Evolutionary conservation across 306 rosid genomes (phyloP).

Genomic region (Neltuma alba): DNA sequence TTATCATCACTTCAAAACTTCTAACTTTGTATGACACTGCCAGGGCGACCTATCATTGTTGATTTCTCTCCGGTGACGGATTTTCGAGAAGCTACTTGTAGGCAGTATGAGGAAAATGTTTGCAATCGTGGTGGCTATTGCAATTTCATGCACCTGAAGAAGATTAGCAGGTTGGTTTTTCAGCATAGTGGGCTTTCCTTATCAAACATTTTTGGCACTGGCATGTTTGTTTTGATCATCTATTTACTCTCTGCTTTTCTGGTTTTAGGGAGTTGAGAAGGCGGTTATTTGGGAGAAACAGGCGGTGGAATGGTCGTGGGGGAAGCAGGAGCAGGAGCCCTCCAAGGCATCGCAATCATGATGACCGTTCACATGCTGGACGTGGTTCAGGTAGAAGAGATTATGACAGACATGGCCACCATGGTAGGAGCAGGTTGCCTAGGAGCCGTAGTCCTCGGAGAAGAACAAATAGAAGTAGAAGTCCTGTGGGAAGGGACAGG

Average conservation of each 20-base stretch:
- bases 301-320: slow-evolving; percentile 67
- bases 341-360: slow-evolving; percentile 70
- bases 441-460: slow-evolving; percentile 96
- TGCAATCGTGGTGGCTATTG: slow-evolving; percentile 99
- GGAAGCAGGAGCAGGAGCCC: slow-evolving; percentile 92
- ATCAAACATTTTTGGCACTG: not conserved
- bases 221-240: not conserved
- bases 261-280: slow-evolving; percentile 84
- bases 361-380: slow-evolving; percentile 72
- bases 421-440: slow-evolving; percentile 68
- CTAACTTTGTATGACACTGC: slow-evolving; percentile 21
- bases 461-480: slow-evolving; percentile 79
- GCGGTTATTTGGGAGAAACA: slow-evolving; percentile 80
- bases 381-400: slow-evolving; percentile 78
- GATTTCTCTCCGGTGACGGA: slow-evolving; percentile 99
- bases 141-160: slow-evolving; percentile 97
- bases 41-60: slow-evolving; percentile 94
- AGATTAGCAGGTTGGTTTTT: slow-evolving; percentile 77
- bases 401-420: slow-evolving; percentile 70
- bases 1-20: slow-evolving; percentile 24
- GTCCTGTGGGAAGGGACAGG: slow-evolving; percentile 78
- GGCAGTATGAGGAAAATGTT: slow-evolving; percentile 98
- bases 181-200: not conserved
- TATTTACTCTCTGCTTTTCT: not conserved
- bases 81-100: slow-evolving; percentile 98